phyloP scores from a whole-genome alignment of 2,329 filamentous ascomycete genomes.

The Arachnomyces sp. region DNA sequence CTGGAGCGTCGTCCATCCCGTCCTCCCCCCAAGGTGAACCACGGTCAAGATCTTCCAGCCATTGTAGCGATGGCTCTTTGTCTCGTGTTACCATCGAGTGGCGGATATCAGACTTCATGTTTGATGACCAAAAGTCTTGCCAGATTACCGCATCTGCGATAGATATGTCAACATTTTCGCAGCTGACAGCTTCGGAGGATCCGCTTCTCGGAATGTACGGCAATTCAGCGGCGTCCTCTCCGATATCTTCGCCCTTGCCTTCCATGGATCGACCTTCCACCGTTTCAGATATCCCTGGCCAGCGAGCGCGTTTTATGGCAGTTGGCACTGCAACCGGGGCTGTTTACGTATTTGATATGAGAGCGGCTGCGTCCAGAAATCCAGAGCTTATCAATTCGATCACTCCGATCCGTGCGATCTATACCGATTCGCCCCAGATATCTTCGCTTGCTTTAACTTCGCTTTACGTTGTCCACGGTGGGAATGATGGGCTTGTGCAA shows the following conservation, averaged over 20 bases:
- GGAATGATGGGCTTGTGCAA: constrained; percentile 89
- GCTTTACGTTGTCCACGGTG: constrained; percentile 83
- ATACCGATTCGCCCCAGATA: constrained; percentile 83
- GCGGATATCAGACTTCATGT: constrained; percentile 52
- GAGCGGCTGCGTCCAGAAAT: constrained; percentile 53
- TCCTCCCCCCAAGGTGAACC: constrained; percentile 11
- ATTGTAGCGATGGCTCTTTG: constrained; percentile 24
- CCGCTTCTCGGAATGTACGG: constrained; percentile 56
- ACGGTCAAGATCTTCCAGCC: constrained; percentile 25
- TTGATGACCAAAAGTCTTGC: constrained; percentile 51
- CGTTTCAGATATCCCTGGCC: constrained; percentile 65
- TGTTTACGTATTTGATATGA: constrained; percentile 79
- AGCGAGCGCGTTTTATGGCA: constrained; percentile 70
- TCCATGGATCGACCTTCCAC: constrained; percentile 35
- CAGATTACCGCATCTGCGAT: constrained; percentile 63
- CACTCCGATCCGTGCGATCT: constrained; percentile 67
- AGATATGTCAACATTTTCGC: constrained; percentile 66
- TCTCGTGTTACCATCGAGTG: constrained; percentile 51
- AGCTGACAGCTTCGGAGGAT: constrained; percentile 68
- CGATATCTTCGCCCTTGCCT: constrained; percentile 45
- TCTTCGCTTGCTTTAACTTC: constrained; percentile 75
- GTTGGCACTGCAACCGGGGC: constrained; percentile 69
- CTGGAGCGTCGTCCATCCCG: constrained; percentile 12
- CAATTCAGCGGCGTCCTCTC: constrained; percentile 45
- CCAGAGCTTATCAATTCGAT: constrained; percentile 51